Evolutionary conservation across 306 rosid species (phyloP).

Genomic region (Quercus cerris): DNA sequence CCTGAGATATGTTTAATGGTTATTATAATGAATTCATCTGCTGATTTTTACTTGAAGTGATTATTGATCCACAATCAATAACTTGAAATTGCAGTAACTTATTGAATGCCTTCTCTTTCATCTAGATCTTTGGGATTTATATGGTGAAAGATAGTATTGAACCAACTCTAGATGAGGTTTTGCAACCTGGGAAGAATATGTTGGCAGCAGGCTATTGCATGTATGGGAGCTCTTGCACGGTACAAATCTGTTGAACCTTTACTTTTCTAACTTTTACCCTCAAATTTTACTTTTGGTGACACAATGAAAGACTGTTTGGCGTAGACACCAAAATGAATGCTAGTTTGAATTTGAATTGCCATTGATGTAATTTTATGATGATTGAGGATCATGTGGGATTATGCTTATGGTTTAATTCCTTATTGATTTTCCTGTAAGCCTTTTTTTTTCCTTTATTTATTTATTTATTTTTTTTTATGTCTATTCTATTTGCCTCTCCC

Average conservation of each 20-base stretch:
- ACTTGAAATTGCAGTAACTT: constrained; percentile 22
- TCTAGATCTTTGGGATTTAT: constrained; percentile 91
- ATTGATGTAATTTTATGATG: no score
- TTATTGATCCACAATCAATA: constrained; percentile 16
- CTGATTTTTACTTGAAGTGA: constrained; percentile 8
- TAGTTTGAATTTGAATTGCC: no score
- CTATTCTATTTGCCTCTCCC: no score
- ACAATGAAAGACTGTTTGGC: neutral
- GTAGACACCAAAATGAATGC: no score
- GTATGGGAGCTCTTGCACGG: constrained; percentile 99
- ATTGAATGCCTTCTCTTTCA: constrained; percentile 33
- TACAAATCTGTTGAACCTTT: constrained; percentile 22
- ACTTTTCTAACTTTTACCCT: neutral
- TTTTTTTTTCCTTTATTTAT: no score
- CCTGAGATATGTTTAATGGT: neutral
- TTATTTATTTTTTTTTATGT: no score
- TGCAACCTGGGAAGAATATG: constrained; percentile 93
- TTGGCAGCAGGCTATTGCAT: constrained; percentile 98
- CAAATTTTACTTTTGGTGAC: neutral
- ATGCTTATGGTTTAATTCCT: no score
- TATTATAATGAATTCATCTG: neutral
- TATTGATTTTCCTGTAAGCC: no score
- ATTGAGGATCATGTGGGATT: no score
- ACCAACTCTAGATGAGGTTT: constrained; percentile 67
- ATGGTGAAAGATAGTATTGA: constrained; percentile 50